A percentile compares a stretch with the other conserved stretches of the same genome.
phyloP scores from a whole-genome alignment of 2,329 filamentous ascomycete species.

The Cadophora luteo-olivacea region DNA sequence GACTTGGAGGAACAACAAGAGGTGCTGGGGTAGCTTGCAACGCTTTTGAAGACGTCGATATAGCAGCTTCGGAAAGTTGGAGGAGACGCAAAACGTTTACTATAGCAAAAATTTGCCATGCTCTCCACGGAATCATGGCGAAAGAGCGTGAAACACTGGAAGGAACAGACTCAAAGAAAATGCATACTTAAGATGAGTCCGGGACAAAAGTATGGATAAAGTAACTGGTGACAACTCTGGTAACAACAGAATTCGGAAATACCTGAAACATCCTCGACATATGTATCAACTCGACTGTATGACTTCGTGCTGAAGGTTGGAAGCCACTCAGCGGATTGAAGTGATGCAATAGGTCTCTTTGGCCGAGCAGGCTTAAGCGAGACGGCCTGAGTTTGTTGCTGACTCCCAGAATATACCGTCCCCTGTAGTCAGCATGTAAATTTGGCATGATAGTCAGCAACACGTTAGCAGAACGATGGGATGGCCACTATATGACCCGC shows the following conservation, averaged over 20 bases:
- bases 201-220: background rate
- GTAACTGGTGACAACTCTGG: background rate
- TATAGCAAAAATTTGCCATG: constrained; percentile 24
- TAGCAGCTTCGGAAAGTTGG: constrained; percentile 24
- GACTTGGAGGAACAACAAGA: constrained; percentile 33
- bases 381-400: constrained; percentile 4
- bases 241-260: background rate
- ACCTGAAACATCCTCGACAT: constrained; percentile 17
- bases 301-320: constrained; percentile 12
- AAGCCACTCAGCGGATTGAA: constrained; percentile 14
- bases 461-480: constrained; percentile 10
- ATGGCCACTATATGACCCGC: constrained; percentile 3
- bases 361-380: background rate
- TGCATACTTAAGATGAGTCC: background rate
- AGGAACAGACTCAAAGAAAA: constrained; percentile 2
- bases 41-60: constrained; percentile 22
- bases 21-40: constrained; percentile 24
- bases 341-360: constrained; percentile 10
- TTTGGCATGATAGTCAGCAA: constrained; percentile 17
- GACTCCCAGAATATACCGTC: constrained; percentile 11
- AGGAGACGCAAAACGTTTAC: constrained; percentile 7
- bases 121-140: constrained; percentile 32
- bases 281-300: constrained; percentile 5
- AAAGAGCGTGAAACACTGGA: constrained; percentile 17
- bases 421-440: constrained; percentile 15